A percentile compares a stretch with the other conserved stretches of the same genome.
These are phyloP conservation scores for Xylaria hypoxylon DNA, from an alignment of 2,329 filamentous ascomycete species.

Conservation along the genomic window DNA sequence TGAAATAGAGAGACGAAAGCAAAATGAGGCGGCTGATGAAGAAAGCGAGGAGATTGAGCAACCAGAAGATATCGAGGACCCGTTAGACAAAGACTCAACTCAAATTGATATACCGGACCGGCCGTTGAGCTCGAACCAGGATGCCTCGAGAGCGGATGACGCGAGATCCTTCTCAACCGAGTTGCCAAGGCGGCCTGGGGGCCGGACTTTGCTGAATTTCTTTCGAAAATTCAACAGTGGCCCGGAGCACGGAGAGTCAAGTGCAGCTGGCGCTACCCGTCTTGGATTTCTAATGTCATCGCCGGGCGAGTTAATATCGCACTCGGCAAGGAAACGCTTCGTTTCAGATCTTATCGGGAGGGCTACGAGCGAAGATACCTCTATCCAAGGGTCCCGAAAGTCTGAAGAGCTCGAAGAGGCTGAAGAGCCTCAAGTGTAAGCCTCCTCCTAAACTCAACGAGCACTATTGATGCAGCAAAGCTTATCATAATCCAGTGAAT, in stretches of 20 bases:
- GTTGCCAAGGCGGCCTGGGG: constrained; percentile 48
- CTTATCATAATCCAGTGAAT: constrained; percentile 62
- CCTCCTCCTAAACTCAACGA: background rate
- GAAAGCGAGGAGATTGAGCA: constrained; percentile 25
- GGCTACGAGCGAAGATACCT: constrained; percentile 33
- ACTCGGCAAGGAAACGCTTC: constrained; percentile 41
- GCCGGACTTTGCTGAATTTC: constrained; percentile 53
- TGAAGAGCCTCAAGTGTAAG: constrained; percentile 44
- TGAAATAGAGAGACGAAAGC: constrained; percentile 41
- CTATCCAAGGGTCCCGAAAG: constrained; percentile 34
- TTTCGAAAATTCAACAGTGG: constrained; percentile 52
- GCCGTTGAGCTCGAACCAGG: background rate
- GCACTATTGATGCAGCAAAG: background rate
- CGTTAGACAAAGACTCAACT: background rate
- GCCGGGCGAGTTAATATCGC: constrained; percentile 36
- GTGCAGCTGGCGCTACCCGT: constrained; percentile 49
- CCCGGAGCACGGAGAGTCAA: constrained; percentile 56
- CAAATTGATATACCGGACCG: background rate
- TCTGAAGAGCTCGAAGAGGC: constrained; percentile 30
- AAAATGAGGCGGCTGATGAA: constrained; percentile 40
- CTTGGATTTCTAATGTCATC: constrained; percentile 33
- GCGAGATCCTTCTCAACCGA: constrained; percentile 14
- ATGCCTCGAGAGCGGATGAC: background rate
- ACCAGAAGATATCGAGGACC: background rate
- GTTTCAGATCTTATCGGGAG: constrained; percentile 43